Evolutionary conservation across 768 basidiomycete species (phyloP).

Genomic region (Leccinum truebloodii): DNA sequence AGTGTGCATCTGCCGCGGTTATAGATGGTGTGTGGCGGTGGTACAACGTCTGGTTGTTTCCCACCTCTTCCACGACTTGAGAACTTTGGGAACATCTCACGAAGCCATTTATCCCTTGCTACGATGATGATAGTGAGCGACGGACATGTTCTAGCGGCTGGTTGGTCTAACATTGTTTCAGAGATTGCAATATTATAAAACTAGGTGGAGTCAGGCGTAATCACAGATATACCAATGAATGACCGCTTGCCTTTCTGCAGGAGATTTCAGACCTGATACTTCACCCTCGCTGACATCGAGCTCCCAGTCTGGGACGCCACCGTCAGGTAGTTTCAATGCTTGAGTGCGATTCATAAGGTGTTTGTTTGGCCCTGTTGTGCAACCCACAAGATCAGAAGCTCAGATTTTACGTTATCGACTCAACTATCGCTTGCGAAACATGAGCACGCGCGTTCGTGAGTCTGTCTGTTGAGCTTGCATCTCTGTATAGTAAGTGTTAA

Average conservation of each 20-base stretch:
- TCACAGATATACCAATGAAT: not conserved
- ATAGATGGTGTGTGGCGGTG: constrained; percentile 68
- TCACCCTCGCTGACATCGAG: constrained; percentile 45
- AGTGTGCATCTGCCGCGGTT: constrained; percentile 68
- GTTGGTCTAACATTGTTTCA: constrained; percentile 61
- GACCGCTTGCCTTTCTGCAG: constrained; percentile 56
- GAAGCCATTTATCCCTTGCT: constrained; percentile 76
- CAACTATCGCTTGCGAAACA: constrained; percentile 14
- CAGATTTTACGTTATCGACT: not conserved
- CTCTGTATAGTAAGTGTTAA: constrained; percentile 1
- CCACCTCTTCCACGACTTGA: constrained; percentile 62
- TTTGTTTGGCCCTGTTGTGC: constrained; percentile 32
- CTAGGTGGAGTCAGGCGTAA: constrained; percentile 37
- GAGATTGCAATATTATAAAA: constrained; percentile 60
- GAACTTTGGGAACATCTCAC: constrained; percentile 66
- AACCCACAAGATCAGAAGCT: not conserved
- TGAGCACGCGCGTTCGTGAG: constrained; percentile 63
- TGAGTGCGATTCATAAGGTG: constrained; percentile 26
- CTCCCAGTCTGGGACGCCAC: constrained; percentile 63
- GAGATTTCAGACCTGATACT: constrained; percentile 40
- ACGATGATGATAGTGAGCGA: constrained; percentile 18
- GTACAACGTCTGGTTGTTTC: constrained; percentile 51
- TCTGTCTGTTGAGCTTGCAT: constrained; percentile 24
- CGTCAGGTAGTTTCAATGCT: constrained; percentile 51
- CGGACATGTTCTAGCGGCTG: constrained; percentile 12